Evolutionary conservation across 345 rosid species (phyloP).

Genomic region (Rubroshorea leprosula): DNA sequence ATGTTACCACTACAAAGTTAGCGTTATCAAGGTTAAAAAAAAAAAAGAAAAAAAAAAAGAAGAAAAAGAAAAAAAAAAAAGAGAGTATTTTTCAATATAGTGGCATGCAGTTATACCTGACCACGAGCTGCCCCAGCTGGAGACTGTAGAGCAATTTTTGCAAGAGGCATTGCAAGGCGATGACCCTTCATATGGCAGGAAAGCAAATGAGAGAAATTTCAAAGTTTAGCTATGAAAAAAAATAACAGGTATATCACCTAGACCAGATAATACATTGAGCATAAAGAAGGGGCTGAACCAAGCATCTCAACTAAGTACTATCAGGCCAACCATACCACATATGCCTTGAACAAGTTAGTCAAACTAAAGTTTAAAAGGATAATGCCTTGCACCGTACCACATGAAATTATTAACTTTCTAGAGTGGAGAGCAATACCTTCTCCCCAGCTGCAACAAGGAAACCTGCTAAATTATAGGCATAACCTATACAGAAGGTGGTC

Average conservation of each 20-base stretch:
- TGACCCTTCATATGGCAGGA: conserved; percentile 39
- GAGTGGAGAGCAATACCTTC: conserved; percentile 42
- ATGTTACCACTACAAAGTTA: not conserved
- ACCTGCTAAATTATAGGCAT: conserved; percentile 79
- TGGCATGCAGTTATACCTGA: conserved; percentile 43
- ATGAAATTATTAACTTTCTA: not conserved
- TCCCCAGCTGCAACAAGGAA: conserved; percentile 88
- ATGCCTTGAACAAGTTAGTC: no score
- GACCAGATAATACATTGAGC: not conserved
- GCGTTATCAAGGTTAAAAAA: not conserved
- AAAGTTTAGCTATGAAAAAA: not conserved
- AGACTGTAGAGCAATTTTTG: conserved; percentile 60
- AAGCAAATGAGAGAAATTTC: conserved; percentile 4
- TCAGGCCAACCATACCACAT: no score
- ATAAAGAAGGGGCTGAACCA: not conserved
- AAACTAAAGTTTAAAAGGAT: conserved; percentile 3
- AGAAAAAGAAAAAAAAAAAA: no score
- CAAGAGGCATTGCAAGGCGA: conserved; percentile 67
- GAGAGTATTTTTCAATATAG: not conserved
- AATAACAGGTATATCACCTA: conserved; percentile 4
- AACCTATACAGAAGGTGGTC: conserved; percentile 71
- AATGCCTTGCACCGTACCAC: not conserved
- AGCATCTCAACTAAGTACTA: not conserved
- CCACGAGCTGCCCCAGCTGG: conserved; percentile 85
- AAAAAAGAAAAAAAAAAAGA: not conserved